phyloP scores from a whole-genome alignment of 176 grass and related monocot species.

The Chrysopogon serrulatus region DNA sequence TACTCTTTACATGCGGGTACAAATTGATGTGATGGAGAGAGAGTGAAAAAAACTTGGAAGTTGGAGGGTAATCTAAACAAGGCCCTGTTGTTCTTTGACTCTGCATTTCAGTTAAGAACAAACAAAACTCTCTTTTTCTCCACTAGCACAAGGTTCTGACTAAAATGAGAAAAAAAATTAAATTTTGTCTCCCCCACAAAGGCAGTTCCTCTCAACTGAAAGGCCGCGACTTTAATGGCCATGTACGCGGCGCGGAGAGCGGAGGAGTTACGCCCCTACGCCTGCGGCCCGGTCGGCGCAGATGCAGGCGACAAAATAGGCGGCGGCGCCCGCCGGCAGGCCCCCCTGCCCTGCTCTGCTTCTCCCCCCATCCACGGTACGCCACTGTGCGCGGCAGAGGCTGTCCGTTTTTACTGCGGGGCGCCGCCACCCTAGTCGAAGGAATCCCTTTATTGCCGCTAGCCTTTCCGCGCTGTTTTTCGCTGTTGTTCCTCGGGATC shows the following conservation, averaged over 20 bases:
- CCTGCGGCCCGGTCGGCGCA: conserved; percentile 16
- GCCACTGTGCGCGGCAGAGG: neutral
- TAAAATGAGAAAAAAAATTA: neutral
- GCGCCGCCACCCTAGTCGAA: neutral
- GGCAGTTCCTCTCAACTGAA: neutral
- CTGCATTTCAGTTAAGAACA: neutral
- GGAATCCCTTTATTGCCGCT: neutral
- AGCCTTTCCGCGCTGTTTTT: conserved; percentile 33
- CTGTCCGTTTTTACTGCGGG: neutral
- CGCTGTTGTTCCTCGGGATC: conserved; percentile 40
- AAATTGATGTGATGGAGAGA: too few species aligned
- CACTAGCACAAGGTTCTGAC: neutral
- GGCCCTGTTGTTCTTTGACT: neutral
- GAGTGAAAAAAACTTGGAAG: too few species aligned
- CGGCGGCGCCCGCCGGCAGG: conserved; percentile 31
- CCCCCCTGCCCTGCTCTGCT: conserved; percentile 7
- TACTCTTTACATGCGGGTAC: too few species aligned
- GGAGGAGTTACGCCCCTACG: conserved; percentile 1
- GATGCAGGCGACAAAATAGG: conserved; percentile 25
- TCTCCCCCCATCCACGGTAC: neutral
- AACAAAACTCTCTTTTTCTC: neutral
- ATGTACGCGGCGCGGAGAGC: neutral
- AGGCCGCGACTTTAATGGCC: conserved; percentile 31
- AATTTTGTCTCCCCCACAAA: neutral
- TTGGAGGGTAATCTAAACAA: too few species aligned